Conservation (phyloP, 495 filamentous ascomycete species). For the Aspergillus homomorphus region DNA sequence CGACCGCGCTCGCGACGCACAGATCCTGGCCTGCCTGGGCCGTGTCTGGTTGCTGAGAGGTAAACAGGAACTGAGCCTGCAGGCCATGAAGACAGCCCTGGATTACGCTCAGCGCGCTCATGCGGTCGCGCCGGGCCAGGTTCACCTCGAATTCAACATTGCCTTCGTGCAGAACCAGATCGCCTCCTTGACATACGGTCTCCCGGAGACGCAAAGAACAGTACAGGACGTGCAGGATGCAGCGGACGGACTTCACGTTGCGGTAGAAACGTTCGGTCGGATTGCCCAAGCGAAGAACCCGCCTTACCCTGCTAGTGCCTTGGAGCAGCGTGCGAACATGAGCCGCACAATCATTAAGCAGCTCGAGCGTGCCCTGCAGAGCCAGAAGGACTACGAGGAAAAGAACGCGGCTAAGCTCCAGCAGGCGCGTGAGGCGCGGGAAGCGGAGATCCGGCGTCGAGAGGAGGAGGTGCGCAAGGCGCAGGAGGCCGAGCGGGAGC, state of each 20-base stretch:
- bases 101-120: conserved; percentile 85
- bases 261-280: conserved; percentile 76
- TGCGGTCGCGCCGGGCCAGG: conserved; percentile 71
- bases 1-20: conserved; percentile 72
- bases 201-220: conserved; percentile 71
- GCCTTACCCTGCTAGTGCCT: conserved; percentile 83
- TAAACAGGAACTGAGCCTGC: conserved; percentile 71
- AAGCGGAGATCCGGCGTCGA: conserved; percentile 69
- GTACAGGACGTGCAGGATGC: conserved; percentile 76
- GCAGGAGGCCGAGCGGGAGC: conserved; percentile 63
- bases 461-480: conserved; percentile 68
- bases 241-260: conserved; percentile 78
- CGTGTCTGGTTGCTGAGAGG: conserved; percentile 90
- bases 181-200: conserved; percentile 71
- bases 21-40: conserved; percentile 85
- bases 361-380: conserved; percentile 76
- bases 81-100: conserved; percentile 82
- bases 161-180: conserved; percentile 96
- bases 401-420: conserved; percentile 83
- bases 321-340: conserved; percentile 97
- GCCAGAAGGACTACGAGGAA: conserved; percentile 87
- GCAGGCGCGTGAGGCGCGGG: conserved; percentile 68
- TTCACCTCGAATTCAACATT: conserved; percentile 94
- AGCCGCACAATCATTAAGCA: conserved; percentile 90
- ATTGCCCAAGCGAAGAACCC: conserved; percentile 80